Evolutionary conservation across 345 rosid genomes (phyloP).

Genomic region (Microthlaspi erraticum): DNA sequence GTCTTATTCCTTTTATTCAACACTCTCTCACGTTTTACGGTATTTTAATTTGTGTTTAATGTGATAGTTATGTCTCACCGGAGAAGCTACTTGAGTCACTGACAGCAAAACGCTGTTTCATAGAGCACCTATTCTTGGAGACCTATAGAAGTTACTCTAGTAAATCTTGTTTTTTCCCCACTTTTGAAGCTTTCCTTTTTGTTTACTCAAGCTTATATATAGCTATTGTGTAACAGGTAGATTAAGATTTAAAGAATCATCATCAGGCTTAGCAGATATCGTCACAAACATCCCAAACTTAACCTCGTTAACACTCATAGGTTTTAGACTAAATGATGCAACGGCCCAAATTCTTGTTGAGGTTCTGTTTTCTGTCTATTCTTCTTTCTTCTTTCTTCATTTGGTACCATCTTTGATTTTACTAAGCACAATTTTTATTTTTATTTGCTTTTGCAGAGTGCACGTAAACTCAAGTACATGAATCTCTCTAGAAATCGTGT

Average conservation of each 20-base stretch:
- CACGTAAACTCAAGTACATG: conserved; percentile 63
- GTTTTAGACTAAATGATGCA: conserved; percentile 73
- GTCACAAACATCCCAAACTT: conserved; percentile 74
- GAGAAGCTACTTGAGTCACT: conserved; percentile 68
- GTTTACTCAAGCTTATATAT: conserved; percentile 24
- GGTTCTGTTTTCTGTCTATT: conserved; percentile 35
- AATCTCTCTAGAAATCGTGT: conserved; percentile 72
- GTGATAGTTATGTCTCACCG: conserved; percentile 54
- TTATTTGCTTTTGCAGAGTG: conserved; percentile 56
- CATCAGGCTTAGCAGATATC: conserved; percentile 59
- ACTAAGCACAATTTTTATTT: too few relatives aligned
- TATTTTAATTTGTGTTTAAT: conserved; percentile 5
- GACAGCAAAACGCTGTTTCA: conserved; percentile 60
- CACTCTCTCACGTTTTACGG: conserved; percentile 10
- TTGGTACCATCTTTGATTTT: background rate
- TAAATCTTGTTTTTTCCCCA: conserved; percentile 30
- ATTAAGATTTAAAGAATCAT: background rate
- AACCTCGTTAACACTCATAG: conserved; percentile 78
- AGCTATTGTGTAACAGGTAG: conserved; percentile 27
- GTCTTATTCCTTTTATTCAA: background rate
- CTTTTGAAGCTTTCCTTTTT: conserved; percentile 26
- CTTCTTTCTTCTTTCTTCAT: background rate
- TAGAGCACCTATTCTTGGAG: conserved; percentile 79
- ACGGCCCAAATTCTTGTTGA: conserved; percentile 65
- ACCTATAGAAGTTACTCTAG: conserved; percentile 57